Base-by-base conservation (phyloP, 208 protist genomes). In the Trypanosoma grayi region DNA sequence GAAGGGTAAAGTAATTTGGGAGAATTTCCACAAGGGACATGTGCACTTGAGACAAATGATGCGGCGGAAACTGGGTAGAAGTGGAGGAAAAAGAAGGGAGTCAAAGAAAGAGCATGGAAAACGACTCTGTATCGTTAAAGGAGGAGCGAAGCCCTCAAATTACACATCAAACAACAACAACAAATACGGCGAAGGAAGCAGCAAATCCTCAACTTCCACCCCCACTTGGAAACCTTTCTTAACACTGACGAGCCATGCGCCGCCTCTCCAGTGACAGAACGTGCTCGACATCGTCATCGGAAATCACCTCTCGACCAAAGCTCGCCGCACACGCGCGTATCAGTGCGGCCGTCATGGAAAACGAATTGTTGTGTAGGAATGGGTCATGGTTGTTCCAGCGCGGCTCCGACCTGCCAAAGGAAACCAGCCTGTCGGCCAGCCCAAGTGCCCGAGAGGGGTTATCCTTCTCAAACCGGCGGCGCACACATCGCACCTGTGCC, bases 331-430 rank as follows among this genome's bases (percentile, higher is more conserved):
- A 61, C 0, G 84, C 71, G n/a, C 85, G 80, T 40, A 90, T 84
- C 14, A 92, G 70, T 2, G 85, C 63, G n/a, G 79, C 77, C 1
- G 74, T 76, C 27, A 62, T 77, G 0, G 85, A 88, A 39, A 92
- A 90, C 41, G 78, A 84, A 54, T 90, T 94, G 71, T 94, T 94
- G 66, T 94, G 88, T 30, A 94, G 62, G 8, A 94, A 73, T 5
- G 82, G 52, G 57, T 94, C 84, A 34, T 74, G 73, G 34, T 94
- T 94, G 53, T 87, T 85, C 83, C 88, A 92, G 4, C 55, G 25
- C 3, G 70, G 67, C 3, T 80, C 53, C 20, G 74, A 63, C 9
- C 20, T 43, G 0, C 70, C 36, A 54, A 86, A 75, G 30, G 27
- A 44, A 25, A 87, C 44, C 44, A 93, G 60, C 18, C 66, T 69